Evolutionary conservation across 2,329 filamentous ascomycete species (phyloP).

Genomic region (Didymosphaeria variabile): DNA sequence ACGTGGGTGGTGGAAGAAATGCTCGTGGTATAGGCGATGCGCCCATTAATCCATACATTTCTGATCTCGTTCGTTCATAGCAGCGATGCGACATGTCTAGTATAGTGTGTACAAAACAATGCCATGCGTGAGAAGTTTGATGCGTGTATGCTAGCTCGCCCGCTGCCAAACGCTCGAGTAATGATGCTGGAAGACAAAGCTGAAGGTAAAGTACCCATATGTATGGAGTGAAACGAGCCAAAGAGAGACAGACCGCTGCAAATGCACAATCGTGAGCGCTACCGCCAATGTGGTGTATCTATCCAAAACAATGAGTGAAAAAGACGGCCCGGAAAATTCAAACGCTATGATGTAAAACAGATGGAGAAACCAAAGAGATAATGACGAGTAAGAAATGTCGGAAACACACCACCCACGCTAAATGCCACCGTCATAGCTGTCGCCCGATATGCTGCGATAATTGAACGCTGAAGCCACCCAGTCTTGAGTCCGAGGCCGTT

Average conservation of each 20-base stretch:
- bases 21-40: neutral
- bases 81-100: slow-evolving; percentile 2
- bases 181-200: slow-evolving; percentile 11
- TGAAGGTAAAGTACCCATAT: slow-evolving; percentile 10
- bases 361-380: slow-evolving; percentile 24
- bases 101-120: slow-evolving; percentile 6
- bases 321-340: slow-evolving; percentile 18
- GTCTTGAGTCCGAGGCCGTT: slow-evolving; percentile 28
- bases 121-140: neutral
- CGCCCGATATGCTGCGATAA: slow-evolving; percentile 31
- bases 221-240: slow-evolving; percentile 24
- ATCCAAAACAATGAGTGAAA: slow-evolving; percentile 35
- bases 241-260: slow-evolving; percentile 30
- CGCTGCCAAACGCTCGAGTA: neutral
- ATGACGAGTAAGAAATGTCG: slow-evolving; percentile 29
- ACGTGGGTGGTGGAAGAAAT: neutral
- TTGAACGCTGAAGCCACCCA: slow-evolving; percentile 29
- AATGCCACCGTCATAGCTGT: slow-evolving; percentile 49
- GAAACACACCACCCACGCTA: slow-evolving; percentile 46
- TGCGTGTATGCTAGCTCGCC: neutral
- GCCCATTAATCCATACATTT: neutral
- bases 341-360: slow-evolving; percentile 40
- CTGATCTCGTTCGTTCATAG: no score
- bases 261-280: slow-evolving; percentile 41
- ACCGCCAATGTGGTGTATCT: slow-evolving; percentile 37